Evolutionary conservation across 306 rosid genomes (phyloP).

Genomic region (Rosa rugosa): DNA sequence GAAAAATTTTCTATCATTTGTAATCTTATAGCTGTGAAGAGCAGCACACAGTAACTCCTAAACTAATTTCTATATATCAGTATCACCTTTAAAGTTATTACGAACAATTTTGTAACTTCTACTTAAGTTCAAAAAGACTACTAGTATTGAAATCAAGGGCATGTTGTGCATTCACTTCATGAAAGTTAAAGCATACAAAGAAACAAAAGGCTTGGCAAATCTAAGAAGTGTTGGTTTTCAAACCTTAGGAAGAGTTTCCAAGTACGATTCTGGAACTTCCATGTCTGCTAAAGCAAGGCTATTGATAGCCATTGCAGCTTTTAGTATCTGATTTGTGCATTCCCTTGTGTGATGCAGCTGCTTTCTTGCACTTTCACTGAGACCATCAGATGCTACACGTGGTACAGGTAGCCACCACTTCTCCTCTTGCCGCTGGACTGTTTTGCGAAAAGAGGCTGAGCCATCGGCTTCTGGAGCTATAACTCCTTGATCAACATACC

Average conservation of each 20-base stretch:
- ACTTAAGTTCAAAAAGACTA: not conserved
- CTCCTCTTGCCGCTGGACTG: constrained; percentile 83
- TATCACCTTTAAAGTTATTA: not conserved
- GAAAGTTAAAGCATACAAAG: not conserved
- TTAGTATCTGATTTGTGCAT: constrained; percentile 71
- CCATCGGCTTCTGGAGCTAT: constrained; percentile 69
- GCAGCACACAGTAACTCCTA: not conserved
- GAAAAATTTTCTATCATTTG: not conserved
- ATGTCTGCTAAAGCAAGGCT: constrained; percentile 70
- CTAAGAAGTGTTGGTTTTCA: not conserved
- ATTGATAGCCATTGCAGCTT: constrained; percentile 91
- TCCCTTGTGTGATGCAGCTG: constrained; percentile 79
- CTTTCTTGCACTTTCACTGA: constrained; percentile 70
- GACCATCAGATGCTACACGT: constrained; percentile 76
- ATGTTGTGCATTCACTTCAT: not conserved
- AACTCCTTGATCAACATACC: constrained; percentile 98
- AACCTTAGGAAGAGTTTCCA: constrained; percentile 86
- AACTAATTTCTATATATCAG: not conserved
- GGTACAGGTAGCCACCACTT: constrained; percentile 99
- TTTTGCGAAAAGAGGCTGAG: constrained; percentile 72
- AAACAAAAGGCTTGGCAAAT: not conserved
- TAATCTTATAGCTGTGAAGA: not conserved
- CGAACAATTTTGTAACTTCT: not conserved
- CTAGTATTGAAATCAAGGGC: not conserved
- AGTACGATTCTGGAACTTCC: constrained; percentile 89